A percentile compares a stretch with the other conserved stretches of the same genome.
These are phyloP conservation scores for Oryza rufipogon DNA, from an alignment of 176 grass and related monocot species.

Conservation along the genomic window DNA sequence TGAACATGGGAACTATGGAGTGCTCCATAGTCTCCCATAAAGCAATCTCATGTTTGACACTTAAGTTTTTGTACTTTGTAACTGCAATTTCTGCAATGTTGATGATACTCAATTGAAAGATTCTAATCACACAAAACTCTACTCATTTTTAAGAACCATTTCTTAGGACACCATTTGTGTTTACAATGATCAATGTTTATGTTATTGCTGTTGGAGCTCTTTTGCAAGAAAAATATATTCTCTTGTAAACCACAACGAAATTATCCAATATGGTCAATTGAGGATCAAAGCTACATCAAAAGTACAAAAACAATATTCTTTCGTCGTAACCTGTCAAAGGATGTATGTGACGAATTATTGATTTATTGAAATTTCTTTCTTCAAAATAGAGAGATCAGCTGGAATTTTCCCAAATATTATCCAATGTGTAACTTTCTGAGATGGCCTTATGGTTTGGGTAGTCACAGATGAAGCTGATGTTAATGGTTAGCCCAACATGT, in stretches of 20 bases:
- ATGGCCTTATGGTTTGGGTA: not conserved
- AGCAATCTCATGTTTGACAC: not conserved
- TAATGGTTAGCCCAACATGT: not conserved
- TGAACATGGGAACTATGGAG: not conserved
- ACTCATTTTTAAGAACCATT: not conserved
- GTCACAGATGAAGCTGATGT: not conserved
- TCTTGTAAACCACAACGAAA: not conserved
- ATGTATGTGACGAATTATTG: not conserved
- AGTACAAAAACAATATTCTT: not conserved
- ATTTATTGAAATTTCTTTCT: not conserved
- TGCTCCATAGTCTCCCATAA: not conserved
- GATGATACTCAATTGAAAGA: not conserved
- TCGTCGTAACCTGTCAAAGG: not conserved
- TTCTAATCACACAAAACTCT: not conserved
- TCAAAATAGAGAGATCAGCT: not conserved
- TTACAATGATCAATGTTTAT: not conserved
- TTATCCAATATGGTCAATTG: not conserved
- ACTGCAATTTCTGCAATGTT: not conserved
- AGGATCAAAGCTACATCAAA: not conserved
- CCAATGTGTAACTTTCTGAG: not conserved
- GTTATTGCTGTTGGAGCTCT: not conserved
- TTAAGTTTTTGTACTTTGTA: not conserved
- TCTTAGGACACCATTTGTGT: not conserved
- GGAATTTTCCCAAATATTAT: not conserved
- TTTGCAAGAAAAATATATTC: not conserved